Base-by-base conservation (phyloP, 495 filamentous ascomycete species). In the Sabuloglossum arenarium region DNA sequence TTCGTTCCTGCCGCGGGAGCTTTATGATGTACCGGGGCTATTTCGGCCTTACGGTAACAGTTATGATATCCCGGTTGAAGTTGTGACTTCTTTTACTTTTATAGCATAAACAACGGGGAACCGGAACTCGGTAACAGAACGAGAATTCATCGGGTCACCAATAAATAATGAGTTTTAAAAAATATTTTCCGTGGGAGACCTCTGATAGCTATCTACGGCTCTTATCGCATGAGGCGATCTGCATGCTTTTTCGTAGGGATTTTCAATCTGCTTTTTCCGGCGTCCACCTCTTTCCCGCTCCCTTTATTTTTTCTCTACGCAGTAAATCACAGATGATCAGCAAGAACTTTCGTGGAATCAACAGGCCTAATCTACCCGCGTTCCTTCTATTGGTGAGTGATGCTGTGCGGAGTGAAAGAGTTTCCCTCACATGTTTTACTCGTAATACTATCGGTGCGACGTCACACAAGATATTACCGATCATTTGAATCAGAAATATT, bases 91-190 rank as follows among this genome's bases (percentile, higher is more conserved):
- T 43, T 16, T 23, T 21, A 43, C 16, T 5, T 21, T 16, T 39
- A 39, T 12, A 39, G 14, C n/a, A 39, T 39, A 39, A 16, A 39
- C 6, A 39, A 39, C 34, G 34, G 34, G 34, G 45, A 51, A 8
- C 23, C 47, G 47, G 47, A 51, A 16, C 47, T 51, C 47, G 47
- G 47, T 51, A 51, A 51, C 47, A 51, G 11, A 51, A 29, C 47
- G 47, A 51, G 24, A 51, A 51, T 29, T 51, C 23, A 29, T 19
- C 47, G 47, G 47, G 28, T n/a, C n/a, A n/a, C n/a, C n/a, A n/a
- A n/a, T n/a, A n/a, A n/a, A n/a, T n/a, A n/a, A n/a, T n/a, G n/a
- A n/a, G n/a, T 1, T 29, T 23, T 51, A n/a, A 1, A 24, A 25
- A 28, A 25, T 30, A 28, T 51, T 29, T 51, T 21, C 19, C n/a